A percentile compares a stretch with the other conserved stretches of the same genome.
Evolutionary conservation across 2,329 filamentous ascomycete genomes (phyloP).

Genomic region (Exserohilum turcica): DNA sequence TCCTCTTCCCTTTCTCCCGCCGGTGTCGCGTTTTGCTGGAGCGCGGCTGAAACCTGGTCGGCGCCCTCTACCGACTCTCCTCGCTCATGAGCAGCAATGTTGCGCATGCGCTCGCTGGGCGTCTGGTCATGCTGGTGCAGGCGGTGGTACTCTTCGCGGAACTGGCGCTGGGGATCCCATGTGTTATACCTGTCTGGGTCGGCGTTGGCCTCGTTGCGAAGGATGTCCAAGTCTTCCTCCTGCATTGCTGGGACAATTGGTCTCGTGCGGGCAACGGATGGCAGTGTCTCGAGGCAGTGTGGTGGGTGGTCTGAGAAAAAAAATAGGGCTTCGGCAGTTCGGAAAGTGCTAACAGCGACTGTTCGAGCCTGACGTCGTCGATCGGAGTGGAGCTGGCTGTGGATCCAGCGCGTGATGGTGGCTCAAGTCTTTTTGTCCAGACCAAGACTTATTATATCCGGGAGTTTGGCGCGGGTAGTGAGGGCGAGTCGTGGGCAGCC

Average conservation of each 20-base stretch:
- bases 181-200: slow-evolving; percentile 31
- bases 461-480: slow-evolving; percentile 3
- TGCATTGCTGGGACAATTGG: slow-evolving; percentile 27
- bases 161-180: slow-evolving; percentile 39
- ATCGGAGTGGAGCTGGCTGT: slow-evolving; percentile 10
- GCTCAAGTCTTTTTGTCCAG: slow-evolving; percentile 7
- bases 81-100: slow-evolving; percentile 9
- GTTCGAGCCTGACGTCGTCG: slow-evolving; percentile 13
- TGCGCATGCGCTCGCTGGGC: slow-evolving; percentile 12
- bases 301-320: not conserved
- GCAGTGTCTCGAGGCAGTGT: not conserved
- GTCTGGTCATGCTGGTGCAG: slow-evolving; percentile 27
- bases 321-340: not conserved
- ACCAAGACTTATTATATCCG: too few relatives aligned
- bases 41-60: not conserved
- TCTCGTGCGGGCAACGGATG: not conserved
- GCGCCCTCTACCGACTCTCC: slow-evolving; percentile 14
- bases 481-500: not conserved
- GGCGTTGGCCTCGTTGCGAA: slow-evolving; percentile 38
- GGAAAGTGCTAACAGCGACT: not conserved
- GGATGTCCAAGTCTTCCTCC: slow-evolving; percentile 37
- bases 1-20: slow-evolving; percentile 22
- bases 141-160: slow-evolving; percentile 32
- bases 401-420: slow-evolving; percentile 8
- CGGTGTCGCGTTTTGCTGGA: slow-evolving; percentile 17